Evolutionary conservation across 2,329 filamentous ascomycete genomes (phyloP).

Genomic region (Fusarium setosum): DNA sequence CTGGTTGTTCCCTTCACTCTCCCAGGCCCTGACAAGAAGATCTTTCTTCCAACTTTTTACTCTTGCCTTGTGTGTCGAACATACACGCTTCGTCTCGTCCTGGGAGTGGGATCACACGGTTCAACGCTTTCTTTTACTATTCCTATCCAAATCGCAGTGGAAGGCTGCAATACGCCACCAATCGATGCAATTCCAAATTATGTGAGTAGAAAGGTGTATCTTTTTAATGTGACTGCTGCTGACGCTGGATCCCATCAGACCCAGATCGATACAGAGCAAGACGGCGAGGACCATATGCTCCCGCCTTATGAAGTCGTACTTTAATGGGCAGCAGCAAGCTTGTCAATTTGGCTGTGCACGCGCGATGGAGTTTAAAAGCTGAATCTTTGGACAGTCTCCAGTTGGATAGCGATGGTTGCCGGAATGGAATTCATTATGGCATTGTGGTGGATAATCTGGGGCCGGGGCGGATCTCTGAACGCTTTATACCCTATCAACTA

Average conservation of each 20-base stretch:
- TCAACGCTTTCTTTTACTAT: conserved; percentile 15
- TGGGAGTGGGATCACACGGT: conserved; percentile 1
- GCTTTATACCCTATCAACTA: too few species aligned
- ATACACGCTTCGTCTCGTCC: conserved; percentile 9
- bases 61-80: conserved; percentile 32
- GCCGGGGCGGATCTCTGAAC: too few species aligned
- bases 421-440: too few species aligned
- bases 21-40: conserved; percentile 17
- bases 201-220: not conserved
- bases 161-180: not conserved
- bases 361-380: too few species aligned
- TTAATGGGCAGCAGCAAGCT: too few species aligned
- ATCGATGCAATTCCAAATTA: conserved; percentile 21
- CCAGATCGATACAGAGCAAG: conserved; percentile 20
- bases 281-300: conserved; percentile 9
- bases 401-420: too few species aligned
- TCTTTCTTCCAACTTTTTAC: conserved; percentile 27
- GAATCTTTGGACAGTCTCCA: too few species aligned
- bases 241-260: not conserved
- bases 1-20: conserved; percentile 11
- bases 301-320: conserved; percentile 16
- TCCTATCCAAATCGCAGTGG: conserved; percentile 21
- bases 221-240: rapidly evolving
- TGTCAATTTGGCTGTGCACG: too few species aligned
- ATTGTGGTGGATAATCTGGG: too few species aligned